Conservation (phyloP, 805 yeast genomes). For the Lipomyces sp. region DNA sequence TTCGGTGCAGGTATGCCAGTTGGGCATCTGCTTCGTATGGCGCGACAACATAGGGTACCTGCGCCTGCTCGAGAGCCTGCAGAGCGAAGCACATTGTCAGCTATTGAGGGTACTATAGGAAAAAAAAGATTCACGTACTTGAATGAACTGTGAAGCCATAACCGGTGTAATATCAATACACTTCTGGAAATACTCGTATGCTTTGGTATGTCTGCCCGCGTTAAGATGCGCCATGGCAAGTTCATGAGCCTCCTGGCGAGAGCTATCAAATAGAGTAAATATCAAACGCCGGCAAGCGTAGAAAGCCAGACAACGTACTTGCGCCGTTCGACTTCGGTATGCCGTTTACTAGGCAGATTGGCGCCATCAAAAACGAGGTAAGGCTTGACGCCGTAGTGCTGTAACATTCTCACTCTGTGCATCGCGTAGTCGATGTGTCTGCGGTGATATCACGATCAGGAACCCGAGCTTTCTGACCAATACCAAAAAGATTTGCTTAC, state of each 20-base stretch:
- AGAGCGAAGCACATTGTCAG: too few species aligned
- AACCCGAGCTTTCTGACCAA: neutral
- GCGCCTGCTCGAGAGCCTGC: constrained; percentile 47
- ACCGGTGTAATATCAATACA: constrained; percentile 84
- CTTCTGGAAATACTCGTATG: constrained; percentile 67
- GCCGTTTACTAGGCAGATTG: constrained; percentile 70
- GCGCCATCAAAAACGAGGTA: constrained; percentile 94
- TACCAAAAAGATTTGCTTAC: constrained; percentile 3
- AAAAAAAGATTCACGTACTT: constrained; percentile 41
- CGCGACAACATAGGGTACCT: constrained; percentile 78
- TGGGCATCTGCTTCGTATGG: constrained; percentile 99
- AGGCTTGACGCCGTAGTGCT: constrained; percentile 68
- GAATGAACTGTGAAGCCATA: constrained; percentile 85
- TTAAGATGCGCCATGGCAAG: constrained; percentile 52
- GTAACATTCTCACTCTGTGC: constrained; percentile 63
- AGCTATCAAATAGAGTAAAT: neutral
- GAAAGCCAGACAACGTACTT: constrained; percentile 27
- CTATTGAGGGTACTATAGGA: too few species aligned
- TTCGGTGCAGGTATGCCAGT: constrained; percentile 79
- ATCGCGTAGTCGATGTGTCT: constrained; percentile 62
- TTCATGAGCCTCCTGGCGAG: constrained; percentile 55
- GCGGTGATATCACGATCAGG: neutral
- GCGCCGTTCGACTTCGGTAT: constrained; percentile 65
- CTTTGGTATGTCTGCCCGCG: constrained; percentile 56
- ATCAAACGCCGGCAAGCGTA: neutral